Conservation (phyloP, 441 rosid species). For the Euphorbia corollata region DNA sequence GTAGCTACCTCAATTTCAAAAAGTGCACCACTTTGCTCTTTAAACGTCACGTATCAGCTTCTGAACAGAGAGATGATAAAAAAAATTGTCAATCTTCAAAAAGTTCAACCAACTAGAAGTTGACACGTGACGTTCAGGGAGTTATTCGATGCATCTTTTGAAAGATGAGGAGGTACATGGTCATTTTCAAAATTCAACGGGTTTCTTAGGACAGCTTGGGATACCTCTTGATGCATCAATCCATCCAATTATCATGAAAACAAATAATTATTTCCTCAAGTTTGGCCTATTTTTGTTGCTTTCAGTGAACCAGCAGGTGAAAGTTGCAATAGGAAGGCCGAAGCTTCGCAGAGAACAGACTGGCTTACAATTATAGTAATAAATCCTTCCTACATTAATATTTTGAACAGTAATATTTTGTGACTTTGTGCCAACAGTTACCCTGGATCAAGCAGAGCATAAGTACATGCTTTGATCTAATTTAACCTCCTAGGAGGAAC, state of each 20-base stretch:
- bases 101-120: too few species aligned
- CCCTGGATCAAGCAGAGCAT: not conserved
- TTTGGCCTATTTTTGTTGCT: slow-evolving; percentile 9
- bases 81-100: too few species aligned
- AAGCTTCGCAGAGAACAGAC: slow-evolving; percentile 72
- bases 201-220: too few species aligned
- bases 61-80: too few species aligned
- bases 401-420: not conserved
- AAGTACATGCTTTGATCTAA: not conserved
- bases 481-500: not conserved
- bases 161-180: too few species aligned
- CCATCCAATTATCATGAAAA: not conserved
- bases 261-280: not conserved
- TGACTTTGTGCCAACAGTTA: not conserved
- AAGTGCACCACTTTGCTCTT: too few species aligned
- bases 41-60: too few species aligned
- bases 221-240: too few species aligned
- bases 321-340: slow-evolving; percentile 76
- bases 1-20: too few species aligned
- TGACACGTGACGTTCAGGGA: too few species aligned
- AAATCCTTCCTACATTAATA: slow-evolving; percentile 8
- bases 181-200: too few species aligned
- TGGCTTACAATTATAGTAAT: slow-evolving; percentile 95
- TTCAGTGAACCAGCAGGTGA: slow-evolving; percentile 91
- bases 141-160: too few species aligned